Base-by-base conservation (phyloP, 768 basidiomycete species). In the Austroboletus festivus region DNA sequence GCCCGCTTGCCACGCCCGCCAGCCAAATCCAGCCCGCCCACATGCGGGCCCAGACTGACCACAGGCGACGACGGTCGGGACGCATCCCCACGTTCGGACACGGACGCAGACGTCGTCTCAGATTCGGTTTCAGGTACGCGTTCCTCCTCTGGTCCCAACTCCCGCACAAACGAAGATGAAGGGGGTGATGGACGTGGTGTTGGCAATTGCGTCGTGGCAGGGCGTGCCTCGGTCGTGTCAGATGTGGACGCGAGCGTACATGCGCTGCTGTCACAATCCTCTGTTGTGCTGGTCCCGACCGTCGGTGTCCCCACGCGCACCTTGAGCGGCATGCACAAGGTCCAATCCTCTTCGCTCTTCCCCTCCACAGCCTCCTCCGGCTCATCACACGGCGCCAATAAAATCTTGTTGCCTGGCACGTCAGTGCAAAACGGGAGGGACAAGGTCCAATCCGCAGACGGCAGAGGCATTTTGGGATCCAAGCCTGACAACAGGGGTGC, bases 271-370 rank as follows among this genome's bases (percentile, higher is more conserved):
- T 33, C 37, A 1, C 16, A 6, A 8, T 33, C 31, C 9, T 13
- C 31, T 7, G 18, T 40, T 30, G 52, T 20, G 48, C 20, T 28
- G 3, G 48, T 26, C 19, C 41, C 47, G 23, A 37, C 31, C 7
- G 41, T 31, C 1, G 53, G 47, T 12, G 31, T 30, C 5, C 19
- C 43, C 2, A 38, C 50, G 0, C 38, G 52, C 16, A 23, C 31
- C 24, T 64, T 59, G 51, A 68, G 54, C 16, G 65, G 62, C 67
- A 68, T 68, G 5, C 62, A 67, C 8, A 67, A 46, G 26, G 65
- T 67, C 65, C 65, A 67, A 23, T 67, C n/a, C n/a, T n/a, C 65
- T 6, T 67, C 67, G 20, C 35, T 33, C 19, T 51, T 40, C 11
- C 43, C 56, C n/a, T 57, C 59, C 48, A 50, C 45, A 1, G 43